These are phyloP conservation scores for Blastobotrys peoriensis DNA, from an alignment of 805 yeast genomes.

Conservation along the genomic window DNA sequence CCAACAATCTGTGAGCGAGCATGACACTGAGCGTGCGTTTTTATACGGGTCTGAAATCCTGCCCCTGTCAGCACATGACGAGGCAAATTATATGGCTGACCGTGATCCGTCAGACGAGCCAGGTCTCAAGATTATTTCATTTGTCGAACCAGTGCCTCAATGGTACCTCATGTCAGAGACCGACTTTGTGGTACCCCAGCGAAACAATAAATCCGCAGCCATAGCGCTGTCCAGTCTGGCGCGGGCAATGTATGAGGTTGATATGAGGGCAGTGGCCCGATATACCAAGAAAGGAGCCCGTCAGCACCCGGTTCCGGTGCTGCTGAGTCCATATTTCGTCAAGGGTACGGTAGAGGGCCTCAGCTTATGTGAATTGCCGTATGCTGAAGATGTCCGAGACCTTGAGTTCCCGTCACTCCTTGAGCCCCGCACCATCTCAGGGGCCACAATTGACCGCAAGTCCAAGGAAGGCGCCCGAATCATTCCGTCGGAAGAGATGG, in stretches of 20 bases:
- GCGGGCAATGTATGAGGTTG: slow-evolving; percentile 44
- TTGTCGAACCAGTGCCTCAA: slow-evolving; percentile 48
- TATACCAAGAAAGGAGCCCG: slow-evolving; percentile 38
- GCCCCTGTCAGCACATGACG: slow-evolving; percentile 43
- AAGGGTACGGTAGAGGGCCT: slow-evolving; percentile 29
- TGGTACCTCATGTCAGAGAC: slow-evolving; percentile 59
- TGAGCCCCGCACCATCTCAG: slow-evolving; percentile 32
- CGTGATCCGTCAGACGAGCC: slow-evolving; percentile 33
- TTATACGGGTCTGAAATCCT: slow-evolving; percentile 58
- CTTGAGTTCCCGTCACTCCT: slow-evolving; percentile 49
- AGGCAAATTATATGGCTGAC: slow-evolving; percentile 36
- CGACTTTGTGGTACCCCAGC: slow-evolving; percentile 43
- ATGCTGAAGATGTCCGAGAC: slow-evolving; percentile 57
- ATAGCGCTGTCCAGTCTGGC: slow-evolving; percentile 43
- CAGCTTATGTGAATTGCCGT: slow-evolving; percentile 55
- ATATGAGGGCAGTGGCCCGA: slow-evolving; percentile 54
- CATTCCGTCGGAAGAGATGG: slow-evolving; percentile 36
- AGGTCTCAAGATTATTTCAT: slow-evolving; percentile 62
- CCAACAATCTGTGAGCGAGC: slow-evolving; percentile 31
- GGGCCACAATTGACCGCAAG: slow-evolving; percentile 26
- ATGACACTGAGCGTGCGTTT: slow-evolving; percentile 52
- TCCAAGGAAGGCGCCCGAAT: slow-evolving; percentile 17
- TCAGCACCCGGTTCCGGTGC: slow-evolving; percentile 36
- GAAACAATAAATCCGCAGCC: slow-evolving; percentile 34
- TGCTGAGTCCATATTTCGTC: slow-evolving; percentile 44